A percentile compares a stretch with the other conserved stretches of the same genome.
phyloP scores from a whole-genome alignment of 78 protist species.

The Chrysochromulina tobinii region DNA sequence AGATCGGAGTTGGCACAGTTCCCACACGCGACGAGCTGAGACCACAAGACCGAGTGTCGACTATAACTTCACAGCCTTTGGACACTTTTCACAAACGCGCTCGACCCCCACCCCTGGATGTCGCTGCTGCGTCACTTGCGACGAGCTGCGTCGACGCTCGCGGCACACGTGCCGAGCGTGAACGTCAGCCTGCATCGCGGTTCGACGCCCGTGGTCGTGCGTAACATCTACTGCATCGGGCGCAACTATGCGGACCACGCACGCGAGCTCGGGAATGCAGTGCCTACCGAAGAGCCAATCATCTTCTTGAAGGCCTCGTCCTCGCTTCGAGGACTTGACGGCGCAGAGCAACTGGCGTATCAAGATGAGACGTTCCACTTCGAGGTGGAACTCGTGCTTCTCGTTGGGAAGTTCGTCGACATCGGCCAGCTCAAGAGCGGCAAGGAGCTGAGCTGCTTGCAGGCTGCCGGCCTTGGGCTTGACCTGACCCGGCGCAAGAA shows the following conservation, averaged over 20 bases:
- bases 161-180: too few relatives aligned
- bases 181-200: too few relatives aligned
- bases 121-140: too few relatives aligned
- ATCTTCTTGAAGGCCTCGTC: not conserved
- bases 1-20: too few relatives aligned
- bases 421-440: not conserved
- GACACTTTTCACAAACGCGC: too few relatives aligned
- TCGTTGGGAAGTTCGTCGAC: not conserved
- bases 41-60: too few relatives aligned
- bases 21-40: too few relatives aligned
- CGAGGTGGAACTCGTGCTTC: not conserved
- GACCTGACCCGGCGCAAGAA: not conserved
- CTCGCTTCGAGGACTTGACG: not conserved
- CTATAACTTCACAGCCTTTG: too few relatives aligned
- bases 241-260: not conserved
- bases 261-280: not conserved
- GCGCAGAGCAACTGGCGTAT: not conserved
- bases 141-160: too few relatives aligned
- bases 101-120: too few relatives aligned
- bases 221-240: not conserved
- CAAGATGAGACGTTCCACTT: not conserved
- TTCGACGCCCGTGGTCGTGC: too few relatives aligned
- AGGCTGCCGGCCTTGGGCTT: not conserved
- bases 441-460: not conserved
- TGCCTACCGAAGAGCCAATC: not conserved